Evolutionary conservation across 805 yeast genomes (phyloP).

Genomic region (Ogataea angusta): DNA sequence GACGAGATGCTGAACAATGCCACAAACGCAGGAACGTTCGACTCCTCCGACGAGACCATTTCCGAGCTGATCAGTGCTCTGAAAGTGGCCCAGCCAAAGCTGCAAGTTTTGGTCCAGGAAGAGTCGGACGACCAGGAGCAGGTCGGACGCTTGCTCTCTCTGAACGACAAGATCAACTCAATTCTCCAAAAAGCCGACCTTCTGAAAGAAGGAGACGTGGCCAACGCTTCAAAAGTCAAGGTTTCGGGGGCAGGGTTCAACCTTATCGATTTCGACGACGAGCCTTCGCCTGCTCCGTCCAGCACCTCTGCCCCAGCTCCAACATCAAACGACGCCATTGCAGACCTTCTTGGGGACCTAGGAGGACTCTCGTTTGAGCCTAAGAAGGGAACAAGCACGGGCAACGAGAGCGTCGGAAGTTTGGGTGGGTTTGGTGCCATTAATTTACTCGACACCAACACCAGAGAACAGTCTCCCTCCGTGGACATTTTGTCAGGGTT

Average conservation of each 20-base stretch:
- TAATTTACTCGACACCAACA: constrained; percentile 24
- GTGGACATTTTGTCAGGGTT: constrained; percentile 17
- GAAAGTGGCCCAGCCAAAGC: constrained; percentile 81
- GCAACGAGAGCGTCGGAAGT: constrained; percentile 8
- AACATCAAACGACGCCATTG: constrained; percentile 43
- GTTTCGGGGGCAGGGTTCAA: constrained; percentile 29
- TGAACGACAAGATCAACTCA: constrained; percentile 74
- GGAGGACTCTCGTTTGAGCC: constrained; percentile 53
- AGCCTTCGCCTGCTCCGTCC: constrained; percentile 26
- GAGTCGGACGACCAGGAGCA: constrained; percentile 66
- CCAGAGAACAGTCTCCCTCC: constrained; percentile 19
- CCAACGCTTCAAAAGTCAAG: constrained; percentile 48
- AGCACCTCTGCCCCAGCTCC: constrained; percentile 32
- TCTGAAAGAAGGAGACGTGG: constrained; percentile 57
- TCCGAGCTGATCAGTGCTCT: constrained; percentile 74
- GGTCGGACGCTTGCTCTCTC: constrained; percentile 58
- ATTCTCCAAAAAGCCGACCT: constrained; percentile 64
- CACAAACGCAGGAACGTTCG: constrained; percentile 38
- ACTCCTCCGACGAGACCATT: constrained; percentile 62
- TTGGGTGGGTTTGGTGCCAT: constrained; percentile 26
- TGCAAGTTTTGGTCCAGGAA: constrained; percentile 79
- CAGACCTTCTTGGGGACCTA: constrained; percentile 73
- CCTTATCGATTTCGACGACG: constrained; percentile 73
- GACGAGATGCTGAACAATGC: constrained; percentile 76
- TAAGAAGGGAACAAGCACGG: constrained; percentile 25